Base-by-base conservation (phyloP, 768 basidiomycete genomes). In the Suillus brevipes region DNA sequence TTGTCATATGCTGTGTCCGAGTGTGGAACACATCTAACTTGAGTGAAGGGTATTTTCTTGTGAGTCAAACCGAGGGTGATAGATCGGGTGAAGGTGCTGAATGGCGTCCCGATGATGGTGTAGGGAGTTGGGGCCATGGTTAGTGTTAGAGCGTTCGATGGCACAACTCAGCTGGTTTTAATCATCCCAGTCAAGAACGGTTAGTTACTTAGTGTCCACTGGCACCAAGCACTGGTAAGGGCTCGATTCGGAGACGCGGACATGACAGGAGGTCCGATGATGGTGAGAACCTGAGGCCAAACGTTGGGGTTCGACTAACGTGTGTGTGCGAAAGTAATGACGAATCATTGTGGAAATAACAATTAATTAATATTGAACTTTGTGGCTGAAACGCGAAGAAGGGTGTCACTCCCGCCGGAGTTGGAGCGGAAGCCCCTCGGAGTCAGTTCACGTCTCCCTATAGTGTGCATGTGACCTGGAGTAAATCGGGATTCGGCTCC, bases 41-140 rank as follows among this genome's bases (percentile, higher is more conserved):
- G 75, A 52, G 72, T 60, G 40, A 76, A 76, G 23, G 70, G 2
- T 18, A 76, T 47, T 20, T 66, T 65, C 58, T 78, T 76, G 69
- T 76, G 65, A 23, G 61, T 67, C 50, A 76, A 67, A 1, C 52
- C 76, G 36, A 76, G 75, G 0, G 75, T 77, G 57, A 76, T 69
- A 38, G 76, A 43, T 20, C 75, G 75, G 9, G 75, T 76, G 50
- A 75, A 76, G 1, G 76, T 76, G 59, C 76, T 77, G 49, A 69
- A 76, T 16, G 75, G 76, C 0, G 75, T 76, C 23, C 75, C 75
- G 36, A 76, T 68, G 68, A 76, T 52, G 14, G 75, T 76, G 16
- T 42, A 49, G 13, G 6, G n/a, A 47, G 45, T 23, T 20, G 66
- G 62, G 10, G 60, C 18, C 74, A 77, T 74, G 53, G 52, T 38